Conservation (phyloP, 2,329 filamentous ascomycete species). For the Albifimbria verrucaria region DNA sequence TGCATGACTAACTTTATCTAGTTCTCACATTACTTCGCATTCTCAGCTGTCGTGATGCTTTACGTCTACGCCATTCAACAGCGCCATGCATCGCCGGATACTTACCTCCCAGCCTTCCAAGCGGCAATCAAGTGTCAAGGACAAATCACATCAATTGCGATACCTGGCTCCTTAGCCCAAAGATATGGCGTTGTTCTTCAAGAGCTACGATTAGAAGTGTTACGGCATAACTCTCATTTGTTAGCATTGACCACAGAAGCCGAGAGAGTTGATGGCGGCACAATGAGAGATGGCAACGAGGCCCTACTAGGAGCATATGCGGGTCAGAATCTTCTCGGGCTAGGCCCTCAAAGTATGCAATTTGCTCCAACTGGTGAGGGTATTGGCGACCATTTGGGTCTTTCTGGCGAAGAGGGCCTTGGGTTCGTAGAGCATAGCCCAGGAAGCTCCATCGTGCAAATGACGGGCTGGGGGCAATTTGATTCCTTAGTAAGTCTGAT, state of each 20-base stretch:
- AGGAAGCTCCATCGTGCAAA: constrained; percentile 5
- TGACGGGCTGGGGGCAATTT: constrained; percentile 15
- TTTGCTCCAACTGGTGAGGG: neutral
- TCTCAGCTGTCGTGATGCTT: constrained; percentile 40
- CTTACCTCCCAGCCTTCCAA: constrained; percentile 26
- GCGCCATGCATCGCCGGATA: constrained; percentile 19
- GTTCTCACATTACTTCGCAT: constrained; percentile 41
- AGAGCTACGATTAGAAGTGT: constrained; percentile 24
- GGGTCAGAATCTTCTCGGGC: neutral
- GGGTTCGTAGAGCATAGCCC: constrained; percentile 4
- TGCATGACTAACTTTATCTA: constrained; percentile 4
- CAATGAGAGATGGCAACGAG: neutral
- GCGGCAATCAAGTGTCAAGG: constrained; percentile 36
- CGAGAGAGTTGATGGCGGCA: neutral
- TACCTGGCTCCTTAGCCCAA: constrained; percentile 33
- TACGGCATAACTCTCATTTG: constrained; percentile 18
- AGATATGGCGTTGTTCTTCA: constrained; percentile 40
- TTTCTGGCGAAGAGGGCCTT: constrained; percentile 1
- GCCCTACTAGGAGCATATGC: neutral
- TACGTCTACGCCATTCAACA: constrained; percentile 43
- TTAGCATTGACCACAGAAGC: neutral
- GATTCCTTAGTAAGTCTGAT: constrained; percentile 13
- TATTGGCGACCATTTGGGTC: neutral
- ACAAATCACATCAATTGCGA: constrained; percentile 33
- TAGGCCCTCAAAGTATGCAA: neutral